Conservation (phyloP, 2,329 filamentous ascomycete genomes). For the Hirsutella thompsonii region DNA sequence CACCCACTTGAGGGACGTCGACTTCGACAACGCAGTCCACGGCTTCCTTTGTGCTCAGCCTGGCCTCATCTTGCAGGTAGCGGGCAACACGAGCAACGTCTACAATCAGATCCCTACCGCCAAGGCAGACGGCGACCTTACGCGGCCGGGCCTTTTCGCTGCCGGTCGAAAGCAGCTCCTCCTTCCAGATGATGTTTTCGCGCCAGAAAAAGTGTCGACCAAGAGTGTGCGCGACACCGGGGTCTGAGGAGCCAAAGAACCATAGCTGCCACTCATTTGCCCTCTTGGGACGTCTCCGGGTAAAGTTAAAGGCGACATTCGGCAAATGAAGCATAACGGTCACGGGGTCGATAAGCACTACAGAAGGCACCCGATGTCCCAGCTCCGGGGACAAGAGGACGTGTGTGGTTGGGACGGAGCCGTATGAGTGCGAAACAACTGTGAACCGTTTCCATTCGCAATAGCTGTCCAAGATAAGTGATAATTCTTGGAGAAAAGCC, state of each 20-base stretch:
- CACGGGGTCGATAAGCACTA: slow-evolving; percentile 47
- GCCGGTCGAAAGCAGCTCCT: slow-evolving; percentile 34
- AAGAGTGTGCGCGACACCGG: slow-evolving; percentile 51
- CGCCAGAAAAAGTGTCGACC: slow-evolving; percentile 59
- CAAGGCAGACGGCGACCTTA: slow-evolving; percentile 42
- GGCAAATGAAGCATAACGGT: slow-evolving; percentile 56
- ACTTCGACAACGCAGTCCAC: not conserved
- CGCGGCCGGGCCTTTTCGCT: slow-evolving; percentile 9
- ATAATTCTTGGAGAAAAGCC: slow-evolving; percentile 43
- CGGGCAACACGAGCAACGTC: slow-evolving; percentile 42
- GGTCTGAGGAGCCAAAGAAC: slow-evolving; percentile 58
- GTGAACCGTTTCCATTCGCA: slow-evolving; percentile 47
- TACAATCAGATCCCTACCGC: slow-evolving; percentile 51
- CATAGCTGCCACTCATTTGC: slow-evolving; percentile 61
- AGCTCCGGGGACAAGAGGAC: slow-evolving; percentile 38
- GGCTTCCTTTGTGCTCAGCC: slow-evolving; percentile 7
- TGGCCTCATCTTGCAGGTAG: slow-evolving; percentile 29
- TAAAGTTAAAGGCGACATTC: slow-evolving; percentile 62
- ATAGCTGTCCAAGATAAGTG: slow-evolving; percentile 42
- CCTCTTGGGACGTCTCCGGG: slow-evolving; percentile 31
- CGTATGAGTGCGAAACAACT: slow-evolving; percentile 51
- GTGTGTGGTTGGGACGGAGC: slow-evolving; percentile 49
- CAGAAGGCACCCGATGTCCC: slow-evolving; percentile 33
- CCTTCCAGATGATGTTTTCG: slow-evolving; percentile 58
- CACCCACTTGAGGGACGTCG: not conserved